These are phyloP conservation scores for Xenoacremonium recifei DNA, from an alignment of 2,329 filamentous ascomycete species.

Conservation along the genomic window DNA sequence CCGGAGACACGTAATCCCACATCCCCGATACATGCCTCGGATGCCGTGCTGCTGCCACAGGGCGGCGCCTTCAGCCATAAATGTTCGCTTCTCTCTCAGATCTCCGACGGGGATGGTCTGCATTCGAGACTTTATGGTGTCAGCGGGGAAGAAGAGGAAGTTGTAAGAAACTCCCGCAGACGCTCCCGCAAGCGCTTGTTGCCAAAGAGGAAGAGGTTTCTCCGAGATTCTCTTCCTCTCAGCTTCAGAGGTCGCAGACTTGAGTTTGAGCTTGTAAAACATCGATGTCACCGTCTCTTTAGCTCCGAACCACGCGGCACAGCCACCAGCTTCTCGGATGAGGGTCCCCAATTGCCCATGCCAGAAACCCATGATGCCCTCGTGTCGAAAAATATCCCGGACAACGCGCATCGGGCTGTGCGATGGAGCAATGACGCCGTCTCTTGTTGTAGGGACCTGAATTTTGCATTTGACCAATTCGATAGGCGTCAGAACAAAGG, in stretches of 20 bases:
- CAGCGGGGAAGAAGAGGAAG: constrained; percentile 94
- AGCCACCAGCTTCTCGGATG: constrained; percentile 89
- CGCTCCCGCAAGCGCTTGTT: constrained; percentile 85
- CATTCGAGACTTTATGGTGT: constrained; percentile 97
- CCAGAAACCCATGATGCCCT: constrained; percentile 89
- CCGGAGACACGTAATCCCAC: constrained; percentile 85
- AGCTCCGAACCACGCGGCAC: constrained; percentile 90
- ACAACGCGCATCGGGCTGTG: constrained; percentile 71
- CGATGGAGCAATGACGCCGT: constrained; percentile 41
- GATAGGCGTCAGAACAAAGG: constrained; percentile 87
- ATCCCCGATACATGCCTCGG: constrained; percentile 86
- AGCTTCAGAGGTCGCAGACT: constrained; percentile 34
- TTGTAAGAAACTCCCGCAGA: constrained; percentile 92
- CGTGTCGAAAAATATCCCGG: constrained; percentile 73
- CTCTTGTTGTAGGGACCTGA: constrained; percentile 64
- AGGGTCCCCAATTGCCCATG: constrained; percentile 90
- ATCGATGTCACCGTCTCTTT: constrained; percentile 77
- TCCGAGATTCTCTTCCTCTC: constrained; percentile 42
- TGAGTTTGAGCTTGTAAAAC: constrained; percentile 60
- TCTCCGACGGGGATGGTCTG: constrained; percentile 76
- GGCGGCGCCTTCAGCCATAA: constrained; percentile 67
- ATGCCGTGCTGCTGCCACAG: constrained; percentile 84
- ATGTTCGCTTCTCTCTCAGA: constrained; percentile 58
- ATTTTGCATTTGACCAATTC: constrained; percentile 99
- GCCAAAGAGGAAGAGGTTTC: constrained; percentile 70